These are phyloP conservation scores for Aciculosporium take DNA, from an alignment of 2,329 filamentous ascomycete genomes.

Conservation along the genomic window DNA sequence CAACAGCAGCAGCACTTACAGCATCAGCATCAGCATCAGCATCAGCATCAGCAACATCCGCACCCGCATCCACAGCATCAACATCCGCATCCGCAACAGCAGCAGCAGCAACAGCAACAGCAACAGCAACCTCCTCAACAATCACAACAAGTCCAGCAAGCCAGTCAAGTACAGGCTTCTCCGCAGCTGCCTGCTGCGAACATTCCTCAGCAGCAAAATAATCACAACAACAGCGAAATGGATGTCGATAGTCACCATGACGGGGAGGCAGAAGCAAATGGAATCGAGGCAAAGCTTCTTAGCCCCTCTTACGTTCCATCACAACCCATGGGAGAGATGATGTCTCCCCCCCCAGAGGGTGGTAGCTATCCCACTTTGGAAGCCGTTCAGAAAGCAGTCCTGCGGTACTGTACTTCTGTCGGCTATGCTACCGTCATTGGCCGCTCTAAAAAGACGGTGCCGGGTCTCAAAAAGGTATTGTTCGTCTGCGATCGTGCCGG, in stretches of 20 bases:
- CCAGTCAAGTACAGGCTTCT: slow-evolving; percentile 17
- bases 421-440: slow-evolving; percentile 56
- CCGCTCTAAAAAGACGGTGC: slow-evolving; percentile 52
- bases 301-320: slow-evolving; percentile 36
- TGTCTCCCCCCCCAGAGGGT: slow-evolving; percentile 50
- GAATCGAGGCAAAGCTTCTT: slow-evolving; percentile 32
- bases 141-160: slow-evolving; percentile 18
- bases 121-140: slow-evolving; percentile 7
- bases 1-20: slow-evolving; percentile 7
- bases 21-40: slow-evolving; percentile 12
- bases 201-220: slow-evolving; percentile 25
- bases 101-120: slow-evolving; percentile 13
- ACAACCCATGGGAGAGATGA: slow-evolving; percentile 42
- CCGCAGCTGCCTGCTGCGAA: slow-evolving; percentile 21
- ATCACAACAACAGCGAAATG: slow-evolving; percentile 33
- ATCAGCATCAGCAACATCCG: slow-evolving; percentile 13
- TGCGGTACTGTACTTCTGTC: slow-evolving; percentile 51
- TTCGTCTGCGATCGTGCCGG: slow-evolving; percentile 54
- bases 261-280: slow-evolving; percentile 28
- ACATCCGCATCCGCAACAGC: not conserved
- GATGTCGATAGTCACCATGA: slow-evolving; percentile 38
- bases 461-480: slow-evolving; percentile 52
- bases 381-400: slow-evolving; percentile 48
- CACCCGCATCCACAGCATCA: slow-evolving; percentile 12
- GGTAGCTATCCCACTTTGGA: slow-evolving; percentile 51